phyloP scores from a whole-genome alignment of 768 basidiomycete genomes.

The Calocybe gangraenosa region DNA sequence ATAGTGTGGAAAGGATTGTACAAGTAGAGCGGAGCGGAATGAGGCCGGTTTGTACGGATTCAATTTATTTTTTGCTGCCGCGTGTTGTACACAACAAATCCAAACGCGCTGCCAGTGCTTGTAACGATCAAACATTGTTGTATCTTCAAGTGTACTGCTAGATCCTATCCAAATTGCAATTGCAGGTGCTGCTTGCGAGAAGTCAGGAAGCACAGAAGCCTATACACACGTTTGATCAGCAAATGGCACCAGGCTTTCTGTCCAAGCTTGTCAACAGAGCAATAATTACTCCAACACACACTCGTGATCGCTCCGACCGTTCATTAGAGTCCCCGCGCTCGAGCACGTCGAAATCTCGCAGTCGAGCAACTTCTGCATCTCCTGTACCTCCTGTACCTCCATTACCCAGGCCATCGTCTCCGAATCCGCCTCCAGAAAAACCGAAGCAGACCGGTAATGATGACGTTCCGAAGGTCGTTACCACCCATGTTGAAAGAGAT shows the following conservation, averaged over 20 bases:
- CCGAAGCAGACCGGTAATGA: conserved; percentile 6
- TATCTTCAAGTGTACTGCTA: too few species aligned
- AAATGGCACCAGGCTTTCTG: conserved; percentile 35
- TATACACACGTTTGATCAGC: not conserved
- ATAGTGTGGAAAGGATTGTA: too few species aligned
- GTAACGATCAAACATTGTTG: too few species aligned
- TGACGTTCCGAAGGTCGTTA: conserved; percentile 19
- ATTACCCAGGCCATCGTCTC: conserved; percentile 3
- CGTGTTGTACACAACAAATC: too few species aligned
- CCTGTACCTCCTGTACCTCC: conserved; percentile 6
- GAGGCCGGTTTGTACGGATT: too few species aligned
- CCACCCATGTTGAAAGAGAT: conserved; percentile 15
- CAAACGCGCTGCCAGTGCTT: too few species aligned
- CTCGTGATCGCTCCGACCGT: conserved; percentile 28
- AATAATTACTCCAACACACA: conserved; percentile 18
- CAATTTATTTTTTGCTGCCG: too few species aligned
- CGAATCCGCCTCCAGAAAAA: conserved; percentile 6
- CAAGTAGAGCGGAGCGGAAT: too few species aligned
- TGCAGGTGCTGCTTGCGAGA: too few species aligned
- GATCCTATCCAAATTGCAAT: too few species aligned
- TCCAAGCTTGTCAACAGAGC: conserved; percentile 33
- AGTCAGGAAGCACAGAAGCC: conserved; percentile 1
- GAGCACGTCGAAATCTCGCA: conserved; percentile 16
- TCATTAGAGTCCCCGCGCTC: conserved; percentile 19
- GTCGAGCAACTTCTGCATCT: conserved; percentile 19